Base-by-base conservation (phyloP, 2,329 filamentous ascomycete genomes). In the Beauveria sp. region DNA sequence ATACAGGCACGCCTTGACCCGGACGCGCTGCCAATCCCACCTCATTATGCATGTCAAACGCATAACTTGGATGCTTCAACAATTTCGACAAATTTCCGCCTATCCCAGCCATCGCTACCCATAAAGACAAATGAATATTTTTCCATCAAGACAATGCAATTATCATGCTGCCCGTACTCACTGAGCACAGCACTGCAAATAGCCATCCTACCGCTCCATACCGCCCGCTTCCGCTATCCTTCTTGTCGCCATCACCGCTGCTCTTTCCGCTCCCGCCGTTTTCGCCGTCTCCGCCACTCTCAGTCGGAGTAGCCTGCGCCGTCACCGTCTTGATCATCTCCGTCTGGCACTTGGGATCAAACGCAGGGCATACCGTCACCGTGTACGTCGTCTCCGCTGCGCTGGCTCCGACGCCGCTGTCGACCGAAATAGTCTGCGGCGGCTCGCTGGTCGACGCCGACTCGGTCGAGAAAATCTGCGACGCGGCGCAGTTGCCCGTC, bases 401-500 rank as follows among this genome's bases (percentile, higher is more conserved):
- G n/a, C 16, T 40, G 34, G 12, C 20, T 22, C 28, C n/a, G n/a
- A 12, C 18, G 4, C 40, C 43, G 2, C 52, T 34, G 2, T n/a
- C 47, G 3, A 3, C 48, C 26, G 47, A 26, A 3, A 43, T 28
- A 10, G 55, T 58, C 55, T 58, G 16, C 16, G 34, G 43, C 16
- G 46, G 34, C 46, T 28, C 12, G 30, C 46, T 30, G 16, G 28
- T 37, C 28, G 28, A 44, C 37, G 37, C 24, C 26, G 54, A 34
- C n/a, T 43, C 28, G 18, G 63, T 59, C 34, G 61, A 63, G 20
- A 56, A 30, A 26, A 68, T 67, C 41, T 72, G 70, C n/a, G 66
- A 64, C n/a, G 66, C 69, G 43, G 70, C 63, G 48, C 75, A 77
- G 54, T 74, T 72, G 20, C 75, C 75, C 9, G 67, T 66, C 6